These are phyloP conservation scores for Volvariella volvacea DNA, from an alignment of 1,284 basidiomycete genomes.

Conservation along the genomic window DNA sequence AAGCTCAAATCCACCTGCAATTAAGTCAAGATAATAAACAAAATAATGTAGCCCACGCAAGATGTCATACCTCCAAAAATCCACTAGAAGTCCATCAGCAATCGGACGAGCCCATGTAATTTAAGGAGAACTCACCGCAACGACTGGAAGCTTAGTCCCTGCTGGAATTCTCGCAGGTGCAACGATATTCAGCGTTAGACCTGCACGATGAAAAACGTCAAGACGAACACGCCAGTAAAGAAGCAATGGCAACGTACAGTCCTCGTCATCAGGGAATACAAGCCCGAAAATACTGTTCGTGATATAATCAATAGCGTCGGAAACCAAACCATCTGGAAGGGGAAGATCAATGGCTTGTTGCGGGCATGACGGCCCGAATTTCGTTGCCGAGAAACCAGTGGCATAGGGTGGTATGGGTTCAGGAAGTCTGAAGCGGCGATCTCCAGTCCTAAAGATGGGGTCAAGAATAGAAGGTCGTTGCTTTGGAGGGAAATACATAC, in stretches of 20 bases:
- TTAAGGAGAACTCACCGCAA: constrained; percentile 32
- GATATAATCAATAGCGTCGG: constrained; percentile 24
- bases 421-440: constrained; percentile 43
- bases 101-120: background rate
- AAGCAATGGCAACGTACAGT: constrained; percentile 31
- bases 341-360: constrained; percentile 36
- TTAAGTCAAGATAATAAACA: background rate
- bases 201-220: constrained; percentile 19
- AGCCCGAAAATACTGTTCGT: constrained; percentile 20
- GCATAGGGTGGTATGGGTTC: constrained; percentile 34
- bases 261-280: constrained; percentile 34
- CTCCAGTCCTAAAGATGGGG: constrained; percentile 26
- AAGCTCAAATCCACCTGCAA: constrained; percentile 37
- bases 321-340: constrained; percentile 23
- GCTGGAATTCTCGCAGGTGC: constrained; percentile 34
- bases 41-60: too few species aligned
- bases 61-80: constrained; percentile 44
- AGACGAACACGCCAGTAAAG: background rate
- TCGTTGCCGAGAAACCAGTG: constrained; percentile 29
- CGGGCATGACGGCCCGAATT: constrained; percentile 41
- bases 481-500: constrained; percentile 17
- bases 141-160: constrained; percentile 44
- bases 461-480: background rate
- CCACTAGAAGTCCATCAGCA: constrained; percentile 31
- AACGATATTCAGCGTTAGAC: constrained; percentile 53